Evolutionary conservation across 192 early-diverging fungal genomes (phyloP).

Genomic region (Rhizoclosmatium sp.): DNA sequence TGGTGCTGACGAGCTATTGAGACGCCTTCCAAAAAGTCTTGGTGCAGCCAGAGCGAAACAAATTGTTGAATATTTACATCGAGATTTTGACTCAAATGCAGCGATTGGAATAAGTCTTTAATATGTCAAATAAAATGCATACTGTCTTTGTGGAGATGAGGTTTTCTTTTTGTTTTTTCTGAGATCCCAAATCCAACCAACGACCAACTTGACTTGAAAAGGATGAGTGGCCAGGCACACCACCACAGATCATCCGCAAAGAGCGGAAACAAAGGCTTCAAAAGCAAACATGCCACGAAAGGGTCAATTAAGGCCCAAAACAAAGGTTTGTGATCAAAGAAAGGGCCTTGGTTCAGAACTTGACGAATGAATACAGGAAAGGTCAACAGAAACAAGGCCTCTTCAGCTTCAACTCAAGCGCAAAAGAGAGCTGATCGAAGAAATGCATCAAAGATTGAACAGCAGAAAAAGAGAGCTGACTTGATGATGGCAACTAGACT

Average conservation of each 20-base stretch:
- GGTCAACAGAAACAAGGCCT: slow-evolving; percentile 36
- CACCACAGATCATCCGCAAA: slow-evolving; percentile 79
- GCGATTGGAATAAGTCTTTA: slow-evolving; percentile 16
- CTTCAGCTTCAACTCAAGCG: slow-evolving; percentile 36
- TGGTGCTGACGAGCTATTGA: slow-evolving; percentile 15
- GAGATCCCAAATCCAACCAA: background rate
- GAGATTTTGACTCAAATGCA: slow-evolving; percentile 24
- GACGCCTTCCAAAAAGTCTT: slow-evolving; percentile 10
- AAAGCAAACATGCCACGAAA: slow-evolving; percentile 90
- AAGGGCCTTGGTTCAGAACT: background rate
- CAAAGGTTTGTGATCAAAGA: slow-evolving; percentile 65
- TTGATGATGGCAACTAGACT: slow-evolving; percentile 74
- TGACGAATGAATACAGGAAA: slow-evolving; percentile 41
- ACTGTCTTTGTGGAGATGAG: too few relatives aligned
- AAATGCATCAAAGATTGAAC: slow-evolving; percentile 79
- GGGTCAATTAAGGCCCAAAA: slow-evolving; percentile 76
- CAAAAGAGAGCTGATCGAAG: slow-evolving; percentile 79
- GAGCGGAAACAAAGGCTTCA: slow-evolving; percentile 97
- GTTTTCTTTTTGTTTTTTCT: slow-evolving; percentile 26
- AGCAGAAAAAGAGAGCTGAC: slow-evolving; percentile 84
- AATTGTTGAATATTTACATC: slow-evolving; percentile 4
- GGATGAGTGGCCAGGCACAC: slow-evolving; percentile 20
- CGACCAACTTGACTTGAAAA: background rate
- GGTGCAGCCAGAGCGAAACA: slow-evolving; percentile 6
- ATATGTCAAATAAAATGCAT: background rate